Evolutionary conservation across 805 yeast species (phyloP), one percentile per base, ranked within the genome.

Genomic region (Wickerhamiella bombiphila): DNA sequence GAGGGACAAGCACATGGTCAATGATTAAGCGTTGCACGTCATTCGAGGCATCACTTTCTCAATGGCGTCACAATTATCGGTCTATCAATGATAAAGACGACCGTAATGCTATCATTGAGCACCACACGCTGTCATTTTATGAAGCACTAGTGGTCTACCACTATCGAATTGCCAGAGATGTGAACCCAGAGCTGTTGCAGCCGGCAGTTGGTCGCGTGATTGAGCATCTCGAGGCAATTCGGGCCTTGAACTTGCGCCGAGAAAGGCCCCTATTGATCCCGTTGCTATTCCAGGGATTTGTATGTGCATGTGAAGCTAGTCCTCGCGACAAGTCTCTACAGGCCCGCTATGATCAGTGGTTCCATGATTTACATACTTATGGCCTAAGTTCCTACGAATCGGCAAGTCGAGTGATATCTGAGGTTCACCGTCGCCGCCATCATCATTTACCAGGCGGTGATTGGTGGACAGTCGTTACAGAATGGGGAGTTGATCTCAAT

Each of bases 401-500:
- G 11, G 85, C 88, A 0, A 61, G 88, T 39, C 85, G 78, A 52
- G 80, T 82, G 36, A 77, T 81, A 80, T 63, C 74, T 42, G 94
- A 82, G 54, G 88, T 81, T 7, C 58, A 83, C 42, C 63, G 93
- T 32, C 71, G 81, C 48, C 64, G 72, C 36, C 68, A 66, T 46
- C 69, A 70, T 26, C 60, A 63, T 19, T 62, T 70, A 24, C 26
- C 9, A 24, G 11, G 26, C 39, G 80, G 72, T 46, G 72, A 73
- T 47, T 82, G 94, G 94, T 72, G 76, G 40, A 71, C 78, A 38
- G 86, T 82, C 14, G 69, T 80, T 34, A 68, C 69, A 33, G 93
- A 82, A 42, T 80, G 93, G 93, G 82, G 78, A 50, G 77, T 80
- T 70, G 80, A 80, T 47, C 67, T 82, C 37, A 79, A 81, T 86